Evolutionary conservation across 2,329 filamentous ascomycete species (phyloP), one percentile per base, ranked within the genome.

Genomic region (Bertia moriformis): DNA sequence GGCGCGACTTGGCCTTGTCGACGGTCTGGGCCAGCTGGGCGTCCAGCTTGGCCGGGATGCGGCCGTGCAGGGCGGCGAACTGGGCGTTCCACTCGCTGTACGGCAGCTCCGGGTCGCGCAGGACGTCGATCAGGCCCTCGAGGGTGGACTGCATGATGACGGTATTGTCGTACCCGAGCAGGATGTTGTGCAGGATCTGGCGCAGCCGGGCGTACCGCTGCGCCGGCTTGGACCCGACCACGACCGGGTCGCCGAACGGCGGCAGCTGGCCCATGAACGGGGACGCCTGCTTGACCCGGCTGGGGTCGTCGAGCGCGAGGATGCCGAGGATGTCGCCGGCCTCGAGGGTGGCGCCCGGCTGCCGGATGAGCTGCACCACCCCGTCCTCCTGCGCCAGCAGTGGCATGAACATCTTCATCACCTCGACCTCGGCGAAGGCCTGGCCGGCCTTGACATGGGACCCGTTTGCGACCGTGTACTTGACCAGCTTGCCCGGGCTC

Each of bases 351-450:
- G 91, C 83, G 58, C 91, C 91, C 45, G 91, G 91, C 65, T 96
- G 91, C 75, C 98, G 98, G 70, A 98, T 94, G 51, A 98, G 75
- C 66, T 95, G 91, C 41, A 98, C 89, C 40, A 93, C 73, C 67
- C 91, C 91, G 51, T 94, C 91, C 60, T 98, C 91, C 56, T 89
- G 82, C 2, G 91, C 84, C 44, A 96, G 73, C 41, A 98, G 71
- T 53, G 91, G 91, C 91, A 98, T 98, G 73, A 96, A 96, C 91
- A 98, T 98, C 73, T 98, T 98, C 91, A 98, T 98, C 62, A 98
- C 91, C 65, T 98, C 91, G 30, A 98, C 89, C 61, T 98, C 91
- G 41, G 91, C 91, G 54, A 88, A 98, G 22, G 88, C 70, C 60
- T 96, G 84, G 41, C 89, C 89, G 50, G 93, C 86, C 60, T 77